Conservation (phyloP, 768 basidiomycete species). For the Polyporus arcularius region DNA sequence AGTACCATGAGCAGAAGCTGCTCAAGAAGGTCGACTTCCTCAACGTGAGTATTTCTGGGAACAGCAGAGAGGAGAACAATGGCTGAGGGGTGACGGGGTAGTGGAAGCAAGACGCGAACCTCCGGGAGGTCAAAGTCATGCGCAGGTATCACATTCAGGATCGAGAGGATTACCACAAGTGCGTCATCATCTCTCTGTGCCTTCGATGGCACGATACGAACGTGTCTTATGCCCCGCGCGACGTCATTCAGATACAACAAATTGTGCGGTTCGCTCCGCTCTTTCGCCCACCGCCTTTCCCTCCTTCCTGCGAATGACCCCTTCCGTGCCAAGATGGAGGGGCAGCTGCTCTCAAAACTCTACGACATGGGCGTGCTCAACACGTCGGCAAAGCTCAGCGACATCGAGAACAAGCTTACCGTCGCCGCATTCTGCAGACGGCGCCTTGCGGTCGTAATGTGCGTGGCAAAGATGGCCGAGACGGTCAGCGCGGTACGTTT, state of each 20-base stretch:
- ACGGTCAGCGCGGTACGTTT: slow-evolving; percentile 86
- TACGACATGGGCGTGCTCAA: slow-evolving; percentile 97
- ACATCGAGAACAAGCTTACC: slow-evolving; percentile 92
- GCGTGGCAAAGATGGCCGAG: slow-evolving; percentile 92
- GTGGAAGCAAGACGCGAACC: slow-evolving; percentile 96
- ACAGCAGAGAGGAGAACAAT: neutral
- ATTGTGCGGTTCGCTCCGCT: slow-evolving; percentile 83
- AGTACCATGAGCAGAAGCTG: slow-evolving; percentile 93
- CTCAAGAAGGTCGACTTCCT: slow-evolving; percentile 98
- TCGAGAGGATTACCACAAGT: slow-evolving; percentile 94
- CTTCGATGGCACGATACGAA: slow-evolving; percentile 1
- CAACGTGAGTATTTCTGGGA: slow-evolving; percentile 49
- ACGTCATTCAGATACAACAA: slow-evolving; percentile 77
- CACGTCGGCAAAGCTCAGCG: slow-evolving; percentile 83
- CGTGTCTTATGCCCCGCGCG: neutral
- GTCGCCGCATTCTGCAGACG: slow-evolving; percentile 94
- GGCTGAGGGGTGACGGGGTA: slow-evolving; percentile 31
- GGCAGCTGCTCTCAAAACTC: slow-evolving; percentile 85
- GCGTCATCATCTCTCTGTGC: slow-evolving; percentile 16
- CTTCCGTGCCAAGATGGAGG: slow-evolving; percentile 82
- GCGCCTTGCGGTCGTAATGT: slow-evolving; percentile 90
- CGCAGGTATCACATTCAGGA: slow-evolving; percentile 94
- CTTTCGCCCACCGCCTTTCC: slow-evolving; percentile 84
- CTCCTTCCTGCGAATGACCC: slow-evolving; percentile 89
- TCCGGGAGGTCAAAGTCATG: slow-evolving; percentile 92